Base-by-base conservation (phyloP, 1,284 basidiomycete species). In the Rugosomyces carneus region DNA sequence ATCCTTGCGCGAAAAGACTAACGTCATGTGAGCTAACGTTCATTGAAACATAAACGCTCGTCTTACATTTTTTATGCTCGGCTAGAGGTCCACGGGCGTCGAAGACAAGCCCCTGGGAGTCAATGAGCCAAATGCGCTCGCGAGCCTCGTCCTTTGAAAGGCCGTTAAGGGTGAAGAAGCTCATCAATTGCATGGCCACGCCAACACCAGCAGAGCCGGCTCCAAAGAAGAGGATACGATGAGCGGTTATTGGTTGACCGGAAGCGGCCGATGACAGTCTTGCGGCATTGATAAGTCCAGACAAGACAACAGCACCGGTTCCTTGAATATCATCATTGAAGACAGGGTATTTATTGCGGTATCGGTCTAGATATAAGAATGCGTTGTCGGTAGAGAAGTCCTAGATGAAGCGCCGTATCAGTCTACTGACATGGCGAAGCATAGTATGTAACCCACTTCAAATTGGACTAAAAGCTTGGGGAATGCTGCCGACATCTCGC, bases 291-390 rank as follows among this genome's bases (percentile, higher is more conserved):
- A 93, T 67, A 70, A 96, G 89, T 9, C 93, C 93, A 32, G 84
- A 88, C 37, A 97, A 81, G 38, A 96, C 88, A 54, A 97, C 93
- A 27, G 89, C 89, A 20, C 91, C 92, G 1, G 92, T 94, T 36
- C 91, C 89, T 59, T 89, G 84, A 53, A 88, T 87, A 61, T 93
- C 91, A 58, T 95, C 92, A 64, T 97, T 96, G 74, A 94, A 94
- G 41, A 90, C 73, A 23, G 84, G 80, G 65, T 89, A 89, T 47
- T 79, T 72, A 51, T 81, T 62, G 47, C 87, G 78, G 69, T 86
- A 92, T 40, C 78, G 71, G 21, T 82, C 75, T 31, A 94, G 80
- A 66, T 90, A 93, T 46, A 76, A 69, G 69, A 93, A 94, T 0
- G 91, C 91, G 52, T 89, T 83, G 55, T 92, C 86, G 1, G 88